Conservation (phyloP, 306 rosid genomes). For the Comarum palustre region DNA sequence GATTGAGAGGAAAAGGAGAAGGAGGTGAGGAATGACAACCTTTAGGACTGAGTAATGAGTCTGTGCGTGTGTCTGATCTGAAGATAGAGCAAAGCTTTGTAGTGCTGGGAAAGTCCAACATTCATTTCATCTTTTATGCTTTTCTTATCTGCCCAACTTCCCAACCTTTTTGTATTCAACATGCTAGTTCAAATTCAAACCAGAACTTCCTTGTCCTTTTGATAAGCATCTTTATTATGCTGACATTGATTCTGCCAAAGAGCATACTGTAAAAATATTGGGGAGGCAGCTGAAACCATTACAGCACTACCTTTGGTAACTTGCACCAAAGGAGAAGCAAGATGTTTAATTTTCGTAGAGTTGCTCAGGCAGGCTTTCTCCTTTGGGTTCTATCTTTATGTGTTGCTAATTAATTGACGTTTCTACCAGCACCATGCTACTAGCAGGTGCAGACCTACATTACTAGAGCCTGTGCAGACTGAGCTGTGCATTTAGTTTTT, state of each 20-base stretch:
- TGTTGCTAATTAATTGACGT: background rate
- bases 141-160: background rate
- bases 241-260: background rate
- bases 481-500: background rate
- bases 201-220: background rate
- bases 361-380: background rate
- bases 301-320: background rate
- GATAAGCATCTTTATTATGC: background rate
- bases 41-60: background rate
- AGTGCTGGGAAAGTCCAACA: background rate
- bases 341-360: background rate
- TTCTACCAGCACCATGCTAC: background rate
- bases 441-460: background rate
- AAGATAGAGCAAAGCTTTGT: background rate
- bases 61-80: background rate
- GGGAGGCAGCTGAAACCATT: conserved; percentile 1
- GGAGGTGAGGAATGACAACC: background rate
- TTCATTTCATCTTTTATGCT: conserved; percentile 1
- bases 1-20: background rate
- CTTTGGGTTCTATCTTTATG: background rate
- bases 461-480: background rate
- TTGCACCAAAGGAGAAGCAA: background rate
- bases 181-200: background rate
- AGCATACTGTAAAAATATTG: background rate
- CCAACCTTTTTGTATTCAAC: background rate